These are phyloP conservation scores for Cutaneotrichosporon sp. DNA, from an alignment of 1,284 basidiomycete genomes.

Conservation along the genomic window DNA sequence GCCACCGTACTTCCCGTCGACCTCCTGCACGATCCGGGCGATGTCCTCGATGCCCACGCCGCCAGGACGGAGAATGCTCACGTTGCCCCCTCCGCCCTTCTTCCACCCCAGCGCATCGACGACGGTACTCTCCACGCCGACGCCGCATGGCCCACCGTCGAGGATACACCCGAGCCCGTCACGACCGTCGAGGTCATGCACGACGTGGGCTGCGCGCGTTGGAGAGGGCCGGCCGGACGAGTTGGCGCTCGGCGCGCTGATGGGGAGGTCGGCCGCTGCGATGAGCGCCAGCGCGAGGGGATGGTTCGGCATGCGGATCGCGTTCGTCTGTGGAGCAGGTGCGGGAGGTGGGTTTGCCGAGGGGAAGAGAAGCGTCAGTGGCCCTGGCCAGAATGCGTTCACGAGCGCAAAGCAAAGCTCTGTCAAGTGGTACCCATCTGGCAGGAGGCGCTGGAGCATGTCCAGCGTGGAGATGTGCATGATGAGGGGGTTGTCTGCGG, in stretches of 20 bases:
- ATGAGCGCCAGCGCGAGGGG: conserved; percentile 89
- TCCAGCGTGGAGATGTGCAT: conserved; percentile 82
- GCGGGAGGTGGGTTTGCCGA: conserved; percentile 50
- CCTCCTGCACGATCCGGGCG: conserved; percentile 56
- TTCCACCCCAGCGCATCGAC: conserved; percentile 68
- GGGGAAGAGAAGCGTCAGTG: conserved; percentile 88
- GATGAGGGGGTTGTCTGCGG: conserved; percentile 95
- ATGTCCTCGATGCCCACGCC: conserved; percentile 89
- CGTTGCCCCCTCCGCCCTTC: conserved; percentile 57
- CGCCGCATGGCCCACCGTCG: conserved; percentile 84
- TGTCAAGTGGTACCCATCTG: conserved; percentile 58
- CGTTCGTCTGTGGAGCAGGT: conserved; percentile 63
- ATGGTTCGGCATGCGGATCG: conserved; percentile 90
- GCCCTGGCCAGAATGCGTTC: conserved; percentile 87
- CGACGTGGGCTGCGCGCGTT: conserved; percentile 83
- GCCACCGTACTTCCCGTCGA: conserved; percentile 35
- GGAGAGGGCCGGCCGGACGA: conserved; percentile 91
- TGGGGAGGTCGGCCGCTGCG: conserved; percentile 63
- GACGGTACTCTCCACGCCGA: conserved; percentile 95
- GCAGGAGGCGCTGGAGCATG: conserved; percentile 75
- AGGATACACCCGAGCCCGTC: conserved; percentile 71
- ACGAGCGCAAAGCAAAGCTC: conserved; percentile 67
- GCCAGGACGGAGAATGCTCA: conserved; percentile 85
- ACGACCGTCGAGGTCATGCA: conserved; percentile 61
- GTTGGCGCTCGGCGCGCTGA: conserved; percentile 95